Percentiles rank a stretch among this genome's conserved stretches.
Evolutionary conservation across 495 filamentous ascomycete species (phyloP).

Genomic region (Talaromyces liani): DNA sequence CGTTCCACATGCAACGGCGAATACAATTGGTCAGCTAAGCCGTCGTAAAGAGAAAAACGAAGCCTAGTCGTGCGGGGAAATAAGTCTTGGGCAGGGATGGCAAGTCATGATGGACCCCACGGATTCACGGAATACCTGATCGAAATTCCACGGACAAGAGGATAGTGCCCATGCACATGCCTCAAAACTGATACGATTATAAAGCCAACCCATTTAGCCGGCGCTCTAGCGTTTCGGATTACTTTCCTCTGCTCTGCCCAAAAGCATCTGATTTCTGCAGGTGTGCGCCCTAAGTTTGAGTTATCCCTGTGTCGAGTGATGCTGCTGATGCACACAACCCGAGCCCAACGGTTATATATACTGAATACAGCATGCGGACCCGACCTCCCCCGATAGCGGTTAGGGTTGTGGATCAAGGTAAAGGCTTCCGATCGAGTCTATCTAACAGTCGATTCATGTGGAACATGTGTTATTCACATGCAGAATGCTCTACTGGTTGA

Average conservation of each 20-base stretch:
- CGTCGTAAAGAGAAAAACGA: neutral
- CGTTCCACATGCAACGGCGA: neutral
- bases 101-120: neutral
- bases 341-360: neutral
- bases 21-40: neutral
- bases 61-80: neutral
- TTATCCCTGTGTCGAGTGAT: neutral
- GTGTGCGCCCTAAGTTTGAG: neutral
- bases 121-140: neutral
- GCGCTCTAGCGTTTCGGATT: neutral
- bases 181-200: neutral
- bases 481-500: neutral
- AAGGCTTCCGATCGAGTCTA: neutral
- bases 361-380: neutral
- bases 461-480: neutral
- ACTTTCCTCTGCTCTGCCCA: neutral
- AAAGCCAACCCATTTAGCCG: neutral
- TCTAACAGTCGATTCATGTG: neutral
- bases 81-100: neutral
- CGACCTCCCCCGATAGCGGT: neutral
- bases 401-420: neutral
- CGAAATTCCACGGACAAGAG: neutral
- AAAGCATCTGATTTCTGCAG: neutral
- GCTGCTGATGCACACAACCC: neutral
- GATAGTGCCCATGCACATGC: neutral